A percentile compares a stretch with the other conserved stretches of the same genome.
Conservation (phyloP, 352 stramenopile species). For the Phytophthora vignae region DNA sequence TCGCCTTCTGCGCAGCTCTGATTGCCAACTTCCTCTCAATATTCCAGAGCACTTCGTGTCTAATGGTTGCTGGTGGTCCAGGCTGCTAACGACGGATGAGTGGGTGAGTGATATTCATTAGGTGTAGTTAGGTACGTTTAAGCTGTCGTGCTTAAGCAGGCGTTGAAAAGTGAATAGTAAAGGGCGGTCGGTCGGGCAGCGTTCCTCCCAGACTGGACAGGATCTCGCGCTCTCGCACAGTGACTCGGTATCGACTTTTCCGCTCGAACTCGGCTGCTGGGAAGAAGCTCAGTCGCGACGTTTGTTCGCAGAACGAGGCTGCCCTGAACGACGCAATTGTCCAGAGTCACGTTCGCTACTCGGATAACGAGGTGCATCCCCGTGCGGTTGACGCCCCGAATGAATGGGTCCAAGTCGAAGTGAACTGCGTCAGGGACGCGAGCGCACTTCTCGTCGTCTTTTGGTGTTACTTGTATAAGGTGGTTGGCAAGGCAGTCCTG, state of each 20-base stretch:
- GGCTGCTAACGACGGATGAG: constrained; percentile 53
- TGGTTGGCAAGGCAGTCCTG: constrained; percentile 30
- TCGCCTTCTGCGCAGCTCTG: constrained; percentile 59
- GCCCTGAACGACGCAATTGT: constrained; percentile 32
- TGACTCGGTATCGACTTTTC: constrained; percentile 31
- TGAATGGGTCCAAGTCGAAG: constrained; percentile 34
- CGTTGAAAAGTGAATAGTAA: constrained; percentile 37
- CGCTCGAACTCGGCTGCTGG: constrained; percentile 35
- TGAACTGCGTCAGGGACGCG: constrained; percentile 23
- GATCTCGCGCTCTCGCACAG: constrained; percentile 38
- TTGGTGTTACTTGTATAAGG: constrained; percentile 21
- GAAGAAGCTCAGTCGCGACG: constrained; percentile 26
- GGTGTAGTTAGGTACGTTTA: not conserved
- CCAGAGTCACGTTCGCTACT: constrained; percentile 35
- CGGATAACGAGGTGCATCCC: constrained; percentile 36
- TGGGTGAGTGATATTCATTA: not conserved
- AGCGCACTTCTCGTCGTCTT: constrained; percentile 22
- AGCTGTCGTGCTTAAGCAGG: constrained; percentile 19
- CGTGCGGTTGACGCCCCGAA: constrained; percentile 28
- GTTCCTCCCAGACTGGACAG: constrained; percentile 35
- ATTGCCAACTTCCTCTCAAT: constrained; percentile 69
- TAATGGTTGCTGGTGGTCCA: constrained; percentile 64
- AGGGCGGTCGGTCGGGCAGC: constrained; percentile 28
- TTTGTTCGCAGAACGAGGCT: constrained; percentile 28
- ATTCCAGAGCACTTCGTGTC: constrained; percentile 60